Conservation (phyloP, 2,329 filamentous ascomycete genomes). For the Alternaria ventricosa region DNA sequence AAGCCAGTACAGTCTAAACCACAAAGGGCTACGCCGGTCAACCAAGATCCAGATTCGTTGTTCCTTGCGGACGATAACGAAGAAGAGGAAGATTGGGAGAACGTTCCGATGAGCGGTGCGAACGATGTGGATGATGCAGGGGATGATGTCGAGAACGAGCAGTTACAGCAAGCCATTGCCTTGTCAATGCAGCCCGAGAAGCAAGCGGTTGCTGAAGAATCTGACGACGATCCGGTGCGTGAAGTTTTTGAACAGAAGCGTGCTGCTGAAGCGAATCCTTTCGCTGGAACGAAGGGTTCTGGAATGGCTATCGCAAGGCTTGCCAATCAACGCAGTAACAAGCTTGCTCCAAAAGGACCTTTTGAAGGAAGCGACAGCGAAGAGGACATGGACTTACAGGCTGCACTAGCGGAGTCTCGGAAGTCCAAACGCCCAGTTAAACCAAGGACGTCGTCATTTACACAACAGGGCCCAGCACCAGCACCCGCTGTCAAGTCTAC, state of each 20-base stretch:
- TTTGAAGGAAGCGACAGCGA: conserved; percentile 62
- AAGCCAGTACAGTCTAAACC: conserved; percentile 20
- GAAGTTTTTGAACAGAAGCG: conserved; percentile 56
- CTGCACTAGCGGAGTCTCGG: conserved; percentile 75
- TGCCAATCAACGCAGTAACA: conserved; percentile 75
- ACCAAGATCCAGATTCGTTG: conserved; percentile 58
- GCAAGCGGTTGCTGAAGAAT: conserved; percentile 57
- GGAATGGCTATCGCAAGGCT: conserved; percentile 72
- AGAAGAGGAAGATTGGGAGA: conserved; percentile 51
- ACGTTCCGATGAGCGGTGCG: conserved; percentile 54
- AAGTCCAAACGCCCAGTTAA: conserved; percentile 51
- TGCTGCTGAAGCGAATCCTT: conserved; percentile 52
- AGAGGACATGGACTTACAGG: conserved; percentile 77
- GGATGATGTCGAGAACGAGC: conserved; percentile 69
- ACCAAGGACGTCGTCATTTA: conserved; percentile 41
- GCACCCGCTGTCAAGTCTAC: conserved; percentile 32
- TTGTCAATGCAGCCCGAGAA: conserved; percentile 74
- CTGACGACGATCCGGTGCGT: conserved; percentile 51
- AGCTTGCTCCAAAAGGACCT: conserved; percentile 46
- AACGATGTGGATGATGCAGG: conserved; percentile 63
- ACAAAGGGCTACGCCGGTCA: conserved; percentile 26
- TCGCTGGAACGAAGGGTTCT: conserved; percentile 50
- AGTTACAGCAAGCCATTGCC: conserved; percentile 81
- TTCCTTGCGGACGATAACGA: conserved; percentile 59
- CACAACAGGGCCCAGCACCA: conserved; percentile 21